These are phyloP conservation scores for Thalassiosira livingstoniorum DNA, from an alignment of 352 stramenopile species.

Conservation along the genomic window DNA sequence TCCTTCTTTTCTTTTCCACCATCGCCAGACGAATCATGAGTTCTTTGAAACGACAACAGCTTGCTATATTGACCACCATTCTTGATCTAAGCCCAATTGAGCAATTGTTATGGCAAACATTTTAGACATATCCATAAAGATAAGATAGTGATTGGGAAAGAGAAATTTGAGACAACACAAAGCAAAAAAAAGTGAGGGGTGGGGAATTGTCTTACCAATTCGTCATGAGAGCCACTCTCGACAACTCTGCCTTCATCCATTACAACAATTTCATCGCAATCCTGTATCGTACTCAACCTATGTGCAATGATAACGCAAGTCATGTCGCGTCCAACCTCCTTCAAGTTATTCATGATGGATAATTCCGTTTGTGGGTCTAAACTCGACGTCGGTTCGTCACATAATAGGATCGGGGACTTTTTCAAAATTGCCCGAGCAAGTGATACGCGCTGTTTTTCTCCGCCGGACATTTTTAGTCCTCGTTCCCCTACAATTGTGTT, in stretches of 20 bases:
- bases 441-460: conserved; percentile 91
- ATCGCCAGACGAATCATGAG: conserved; percentile 12
- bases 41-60: conserved; percentile 72
- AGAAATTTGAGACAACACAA: too few relatives aligned
- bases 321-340: conserved; percentile 75
- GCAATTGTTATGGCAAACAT: too few relatives aligned
- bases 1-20: neutral
- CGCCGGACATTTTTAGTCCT: conserved; percentile 78
- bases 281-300: conserved; percentile 92
- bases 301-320: conserved; percentile 96
- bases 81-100: too few relatives aligned
- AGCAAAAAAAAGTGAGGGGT: too few relatives aligned
- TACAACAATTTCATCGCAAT: conserved; percentile 95
- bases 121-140: too few relatives aligned
- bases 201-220: conserved; percentile 91
- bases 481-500: conserved; percentile 89
- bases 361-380: conserved; percentile 90
- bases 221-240: conserved; percentile 92
- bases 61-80: conserved; percentile 84
- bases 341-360: conserved; percentile 87
- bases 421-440: conserved; percentile 91
- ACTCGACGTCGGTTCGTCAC: conserved; percentile 80
- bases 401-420: conserved; percentile 86
- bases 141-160: too few relatives aligned
- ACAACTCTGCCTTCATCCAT: conserved; percentile 91